phyloP scores from a whole-genome alignment of 495 filamentous ascomycete genomes.

The Penicillium manginii region DNA sequence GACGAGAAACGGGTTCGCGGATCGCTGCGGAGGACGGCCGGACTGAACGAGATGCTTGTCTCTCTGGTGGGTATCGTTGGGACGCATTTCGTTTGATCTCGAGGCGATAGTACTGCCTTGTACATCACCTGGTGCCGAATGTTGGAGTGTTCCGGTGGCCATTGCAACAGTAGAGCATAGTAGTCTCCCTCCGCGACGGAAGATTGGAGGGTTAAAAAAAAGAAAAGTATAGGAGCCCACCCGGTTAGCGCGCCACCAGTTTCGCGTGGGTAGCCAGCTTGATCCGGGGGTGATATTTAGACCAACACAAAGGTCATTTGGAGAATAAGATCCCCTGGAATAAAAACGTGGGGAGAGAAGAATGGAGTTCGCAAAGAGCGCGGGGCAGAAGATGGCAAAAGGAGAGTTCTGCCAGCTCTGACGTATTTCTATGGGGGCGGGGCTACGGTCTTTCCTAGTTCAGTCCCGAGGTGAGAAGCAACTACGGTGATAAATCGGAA shows the following conservation, averaged over 20 bases:
- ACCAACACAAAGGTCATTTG: conserved; percentile 24
- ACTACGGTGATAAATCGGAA: conserved; percentile 34
- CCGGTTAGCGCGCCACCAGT: conserved; percentile 33
- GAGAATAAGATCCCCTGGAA: conserved; percentile 6
- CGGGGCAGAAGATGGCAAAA: conserved; percentile 23
- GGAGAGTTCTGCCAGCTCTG: conserved; percentile 31
- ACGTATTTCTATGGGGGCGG: conserved; percentile 31
- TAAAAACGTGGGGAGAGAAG: conserved; percentile 4
- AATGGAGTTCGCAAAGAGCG: conserved; percentile 10
- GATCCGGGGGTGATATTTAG: conserved; percentile 12
- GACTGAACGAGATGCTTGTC: conserved; percentile 52
- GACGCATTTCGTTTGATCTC: conserved; percentile 40
- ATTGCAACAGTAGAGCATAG: conserved; percentile 45
- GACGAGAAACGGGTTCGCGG: conserved; percentile 57
- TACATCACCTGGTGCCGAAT: conserved; percentile 42
- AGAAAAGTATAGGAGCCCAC: conserved; percentile 27
- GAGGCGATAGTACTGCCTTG: conserved; percentile 29
- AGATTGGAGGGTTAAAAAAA: conserved; percentile 12
- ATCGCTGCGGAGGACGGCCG: conserved; percentile 50
- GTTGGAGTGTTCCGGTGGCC: conserved; percentile 50
- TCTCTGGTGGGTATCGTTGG: conserved; percentile 46
- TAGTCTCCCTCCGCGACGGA: conserved; percentile 25
- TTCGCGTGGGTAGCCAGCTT: conserved; percentile 22
- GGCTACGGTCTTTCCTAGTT: conserved; percentile 12
- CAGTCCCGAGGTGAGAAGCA: too few species aligned